Base-by-base conservation (phyloP, 129 eudicot genomes). In the Apium graveolens region DNA sequence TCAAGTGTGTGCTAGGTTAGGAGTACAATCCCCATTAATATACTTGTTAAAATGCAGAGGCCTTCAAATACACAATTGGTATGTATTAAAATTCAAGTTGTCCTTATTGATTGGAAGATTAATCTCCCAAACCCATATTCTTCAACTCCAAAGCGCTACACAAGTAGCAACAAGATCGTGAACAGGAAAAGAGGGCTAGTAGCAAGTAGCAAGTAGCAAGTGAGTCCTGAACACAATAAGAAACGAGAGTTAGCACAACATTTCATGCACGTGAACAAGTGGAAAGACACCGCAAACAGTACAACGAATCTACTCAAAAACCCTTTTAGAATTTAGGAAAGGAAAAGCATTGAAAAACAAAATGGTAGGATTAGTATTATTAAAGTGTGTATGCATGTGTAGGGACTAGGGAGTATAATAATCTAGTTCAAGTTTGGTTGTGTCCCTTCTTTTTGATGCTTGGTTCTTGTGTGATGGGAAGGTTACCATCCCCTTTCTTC, bases 381-480 rank as follows among this genome's bases (percentile, higher is more conserved):
- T n/a, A 60, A 57, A 60, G 68, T 60, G 68, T 60, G 16, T 60
- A 7, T 57, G 66, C 66, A 57, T 57, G 66, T 57, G 66, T 57
- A 55, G 63, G 29, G 76, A 20, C 31, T 57, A 55, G 63, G 29
- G 76, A 20, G 32, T 72, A 72, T 41, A 11, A 7, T 11, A 24
- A 51, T 62, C 78, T 53, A 66, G 18, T 73, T 80, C 73, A 2
- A 10, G 32, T 55, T 77, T 72, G 37, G 46, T 35, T 20, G 17
- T 80, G 83, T 63, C 53, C 51, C 76, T 75, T 73, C 76, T 63
- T 65, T 66, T 75, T 68, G 32, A 44, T 75, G 80, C 49, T 81
- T 81, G 76, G 76, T 81, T 81, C 70, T 81, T 75, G 71, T 65
- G 76, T 81, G 75, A 62, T 39, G 75, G 48, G 79, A 80, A 75